Evolutionary conservation across 352 stramenopile species (phyloP), one percentile per base, ranked within the genome.

Genomic region (Aphanomyces cochlioides): DNA sequence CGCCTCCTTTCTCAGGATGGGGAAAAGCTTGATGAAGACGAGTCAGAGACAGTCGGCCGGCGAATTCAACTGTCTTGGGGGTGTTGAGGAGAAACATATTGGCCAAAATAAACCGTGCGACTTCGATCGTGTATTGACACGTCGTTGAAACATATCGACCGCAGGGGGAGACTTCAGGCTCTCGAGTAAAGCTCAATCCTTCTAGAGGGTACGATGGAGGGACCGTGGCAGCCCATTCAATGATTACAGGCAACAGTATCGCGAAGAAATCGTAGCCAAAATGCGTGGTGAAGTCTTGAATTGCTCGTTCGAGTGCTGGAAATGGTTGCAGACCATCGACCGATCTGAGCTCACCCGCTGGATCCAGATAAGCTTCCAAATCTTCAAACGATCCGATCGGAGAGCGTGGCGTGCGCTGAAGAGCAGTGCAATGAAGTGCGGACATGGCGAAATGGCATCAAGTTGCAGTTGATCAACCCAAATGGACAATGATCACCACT

Each of bases 31-130:
- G 19, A 12, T 45, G 19, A 1, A 61, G 54, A 12, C 54, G 54
- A 12, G 19, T 7, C n/a, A 61, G 21, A 37, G 12, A 4, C 1
- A 61, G 28, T 7, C 15, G 39, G 3, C 54, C 54, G 21, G 17
- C 19, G 17, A 19, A 12, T 37, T 28, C 17, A 37, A 37, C 54
- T 13, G 54, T 17, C n/a, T 6, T 17, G 19, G 54, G 54, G 12
- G 17, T 43, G 34, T 61, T 61, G 19, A 61, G 54, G 6, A 41
- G 10, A 37, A 61, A 61, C 54, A 61, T 43, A 37, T 61, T 61
- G 54, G 54, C 54, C 54, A 61, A 40, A 7, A 61, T 17, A 37
- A 45, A 41, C 7, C 50, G 50, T 7, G 50, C 50, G 15, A 58
- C 50, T 12, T 61, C 15, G 17, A 1, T 43, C 28, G 39, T 4